Evolutionary conservation across 2,329 filamentous ascomycete genomes (phyloP).

Genomic region (Stemphylium beticola): DNA sequence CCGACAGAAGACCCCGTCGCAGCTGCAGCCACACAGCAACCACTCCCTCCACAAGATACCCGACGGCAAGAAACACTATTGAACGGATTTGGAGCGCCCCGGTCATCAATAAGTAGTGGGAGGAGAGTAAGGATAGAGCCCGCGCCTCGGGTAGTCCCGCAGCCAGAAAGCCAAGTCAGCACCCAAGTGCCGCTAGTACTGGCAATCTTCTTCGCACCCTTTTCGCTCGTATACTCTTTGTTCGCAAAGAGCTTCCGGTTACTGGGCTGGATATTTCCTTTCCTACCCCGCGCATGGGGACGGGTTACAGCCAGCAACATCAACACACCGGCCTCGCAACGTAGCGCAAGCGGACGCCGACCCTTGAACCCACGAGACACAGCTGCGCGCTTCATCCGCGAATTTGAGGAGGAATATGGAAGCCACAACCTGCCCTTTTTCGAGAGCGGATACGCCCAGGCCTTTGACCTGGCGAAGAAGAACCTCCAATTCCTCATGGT

Average conservation of each 20-base stretch:
- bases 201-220: slow-evolving; percentile 78
- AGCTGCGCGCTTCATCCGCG: slow-evolving; percentile 83
- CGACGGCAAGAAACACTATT: slow-evolving; percentile 76
- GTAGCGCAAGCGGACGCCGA: slow-evolving; percentile 72
- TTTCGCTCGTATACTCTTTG: slow-evolving; percentile 77
- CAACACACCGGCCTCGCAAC: slow-evolving; percentile 50
- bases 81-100: slow-evolving; percentile 52
- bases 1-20: slow-evolving; percentile 76
- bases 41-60: slow-evolving; percentile 64
- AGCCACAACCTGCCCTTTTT: slow-evolving; percentile 74
- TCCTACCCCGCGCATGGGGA: slow-evolving; percentile 70
- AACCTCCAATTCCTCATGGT: slow-evolving; percentile 93
- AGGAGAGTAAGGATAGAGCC: slow-evolving; percentile 59
- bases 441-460: slow-evolving; percentile 90
- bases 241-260: slow-evolving; percentile 73
- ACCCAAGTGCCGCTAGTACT: slow-evolving; percentile 78
- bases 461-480: slow-evolving; percentile 85
- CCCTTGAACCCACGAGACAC: slow-evolving; percentile 85
- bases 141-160: slow-evolving; percentile 86
- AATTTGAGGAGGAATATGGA: slow-evolving; percentile 95
- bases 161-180: slow-evolving; percentile 67
- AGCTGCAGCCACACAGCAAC: slow-evolving; percentile 69
- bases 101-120: slow-evolving; percentile 41
- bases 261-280: slow-evolving; percentile 78
- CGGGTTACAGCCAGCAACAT: slow-evolving; percentile 58